phyloP scores from a whole-genome alignment of 2,329 filamentous ascomycete genomes.

The Botrytis cinerea region DNA sequence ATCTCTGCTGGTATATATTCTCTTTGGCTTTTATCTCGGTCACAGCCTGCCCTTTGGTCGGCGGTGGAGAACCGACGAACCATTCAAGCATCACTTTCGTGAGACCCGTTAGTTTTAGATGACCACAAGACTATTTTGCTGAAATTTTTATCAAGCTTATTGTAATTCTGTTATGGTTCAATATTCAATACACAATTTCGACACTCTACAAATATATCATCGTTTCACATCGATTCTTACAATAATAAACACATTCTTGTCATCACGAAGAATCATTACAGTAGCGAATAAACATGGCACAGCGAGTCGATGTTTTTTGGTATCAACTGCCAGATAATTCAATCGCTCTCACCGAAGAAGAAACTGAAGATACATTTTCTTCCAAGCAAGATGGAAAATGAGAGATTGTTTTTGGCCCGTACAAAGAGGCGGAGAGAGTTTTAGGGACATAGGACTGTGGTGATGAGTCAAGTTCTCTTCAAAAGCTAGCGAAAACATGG shows the following conservation, averaged over 20 bases:
- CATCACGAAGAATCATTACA: background rate
- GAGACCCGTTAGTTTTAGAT: background rate
- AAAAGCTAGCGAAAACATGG: too few species aligned
- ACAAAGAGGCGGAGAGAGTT: too few species aligned
- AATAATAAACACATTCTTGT: background rate
- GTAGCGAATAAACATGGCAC: too few species aligned
- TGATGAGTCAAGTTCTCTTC: too few species aligned
- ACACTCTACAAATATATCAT: background rate
- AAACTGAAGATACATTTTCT: too few species aligned
- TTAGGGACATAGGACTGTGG: too few species aligned
- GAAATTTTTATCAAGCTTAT: background rate
- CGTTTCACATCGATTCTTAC: background rate
- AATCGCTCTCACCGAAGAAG: too few species aligned
- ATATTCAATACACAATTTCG: background rate
- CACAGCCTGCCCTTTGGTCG: background rate
- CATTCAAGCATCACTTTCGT: background rate
- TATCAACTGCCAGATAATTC: too few species aligned
- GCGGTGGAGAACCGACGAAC: background rate
- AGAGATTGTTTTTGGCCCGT: too few species aligned
- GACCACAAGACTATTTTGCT: too few species aligned
- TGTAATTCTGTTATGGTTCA: background rate
- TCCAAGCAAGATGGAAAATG: too few species aligned
- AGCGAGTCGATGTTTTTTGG: too few species aligned
- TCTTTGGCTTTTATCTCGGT: background rate
- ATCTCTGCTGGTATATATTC: background rate